These are phyloP conservation scores for Mortierella sp. DNA, from an alignment of 371 early-diverging fungal genomes.

Conservation along the genomic window DNA sequence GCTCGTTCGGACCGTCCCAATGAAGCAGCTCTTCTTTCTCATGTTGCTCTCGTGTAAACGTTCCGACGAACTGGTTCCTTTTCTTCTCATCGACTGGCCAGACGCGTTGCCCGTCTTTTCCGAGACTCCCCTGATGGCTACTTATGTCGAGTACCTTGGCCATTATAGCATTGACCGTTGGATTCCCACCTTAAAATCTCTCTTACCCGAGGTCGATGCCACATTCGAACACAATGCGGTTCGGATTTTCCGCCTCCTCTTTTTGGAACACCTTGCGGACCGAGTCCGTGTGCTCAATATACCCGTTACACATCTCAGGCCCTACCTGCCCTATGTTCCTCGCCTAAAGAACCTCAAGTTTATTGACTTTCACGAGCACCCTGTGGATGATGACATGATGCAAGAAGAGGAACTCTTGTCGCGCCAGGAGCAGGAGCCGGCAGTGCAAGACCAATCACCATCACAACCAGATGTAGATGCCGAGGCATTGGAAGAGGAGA, in stretches of 20 bases:
- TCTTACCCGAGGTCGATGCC: slow-evolving; percentile 18
- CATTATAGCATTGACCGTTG: slow-evolving; percentile 33
- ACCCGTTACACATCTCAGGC: slow-evolving; percentile 38
- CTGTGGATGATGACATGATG: slow-evolving; percentile 10
- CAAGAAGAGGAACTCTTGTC: no score
- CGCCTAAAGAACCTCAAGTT: slow-evolving; percentile 18
- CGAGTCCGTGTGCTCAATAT: slow-evolving; percentile 20
- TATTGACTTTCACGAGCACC: slow-evolving; percentile 34
- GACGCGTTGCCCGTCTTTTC: slow-evolving; percentile 25
- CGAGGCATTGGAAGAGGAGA: background rate
- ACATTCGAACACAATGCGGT: slow-evolving; percentile 10
- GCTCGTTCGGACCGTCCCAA: background rate
- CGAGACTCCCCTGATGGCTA: slow-evolving; percentile 10
- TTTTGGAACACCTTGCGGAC: slow-evolving; percentile 36
- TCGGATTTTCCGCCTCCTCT: slow-evolving; percentile 29
- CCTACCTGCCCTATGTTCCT: slow-evolving; percentile 14
- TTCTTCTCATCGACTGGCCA: slow-evolving; percentile 35
- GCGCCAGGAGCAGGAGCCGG: background rate
- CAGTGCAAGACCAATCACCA: background rate
- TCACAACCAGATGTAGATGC: background rate
- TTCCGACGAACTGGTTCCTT: slow-evolving; percentile 31
- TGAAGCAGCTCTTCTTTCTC: slow-evolving; percentile 30
- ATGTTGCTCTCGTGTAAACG: slow-evolving; percentile 36
- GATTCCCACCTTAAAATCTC: slow-evolving; percentile 13
- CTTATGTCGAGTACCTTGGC: slow-evolving; percentile 29